Base-by-base conservation (phyloP, 2,329 filamentous ascomycete genomes). In the Lachnellula willkommii region DNA sequence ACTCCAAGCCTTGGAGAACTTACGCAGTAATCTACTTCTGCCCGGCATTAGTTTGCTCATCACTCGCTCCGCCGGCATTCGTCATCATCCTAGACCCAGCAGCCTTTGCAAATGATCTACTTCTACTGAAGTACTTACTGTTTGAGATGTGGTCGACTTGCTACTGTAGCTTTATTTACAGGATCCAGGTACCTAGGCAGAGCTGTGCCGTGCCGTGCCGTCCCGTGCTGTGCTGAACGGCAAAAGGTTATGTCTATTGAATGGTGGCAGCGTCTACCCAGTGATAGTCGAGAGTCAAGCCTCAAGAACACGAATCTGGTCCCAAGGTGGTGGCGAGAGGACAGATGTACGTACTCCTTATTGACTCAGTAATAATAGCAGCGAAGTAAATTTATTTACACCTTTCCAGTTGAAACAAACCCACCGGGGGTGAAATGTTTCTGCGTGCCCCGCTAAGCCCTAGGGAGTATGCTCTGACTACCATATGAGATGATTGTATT, bases 21-120 rank as follows among this genome's bases (percentile, higher is more conserved):
- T 24, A 20, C 20, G 20, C 20, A 20, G 20, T 20, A 26, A 50
- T 5, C 12, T 35, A 12, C 39, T 51, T 15, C 49, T 51, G 39
- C 49, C 49, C 49, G 49, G 49, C 49, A 51, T 43, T 51, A 39
- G 45, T 51, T 51, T 37, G 49, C 20, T 43, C 15, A n/a, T n/a
- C 36, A 20, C 32, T 50, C 11, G 14, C 36, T 50, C 48, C 48
- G 36, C 48, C 48, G 36, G 48, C 32, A 50, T 40, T 50, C 35
- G 32, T 17, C 26, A 39, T n/a, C 12, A 50, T 5, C 15, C 5
- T 15, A 45, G 42, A 22, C 5, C 12, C 3, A 11, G 39, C 6
- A 42, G 15, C 15, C 39, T 32, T 32, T 32, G 26, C 26, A 28
- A 28, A 28, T 9, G 28, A 1, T 9, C 28, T 9, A 32, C 3